Evolutionary conservation across 768 basidiomycete genomes (phyloP), one percentile per base, ranked within the genome.

Genomic region (Gymnopilus dilepis): DNA sequence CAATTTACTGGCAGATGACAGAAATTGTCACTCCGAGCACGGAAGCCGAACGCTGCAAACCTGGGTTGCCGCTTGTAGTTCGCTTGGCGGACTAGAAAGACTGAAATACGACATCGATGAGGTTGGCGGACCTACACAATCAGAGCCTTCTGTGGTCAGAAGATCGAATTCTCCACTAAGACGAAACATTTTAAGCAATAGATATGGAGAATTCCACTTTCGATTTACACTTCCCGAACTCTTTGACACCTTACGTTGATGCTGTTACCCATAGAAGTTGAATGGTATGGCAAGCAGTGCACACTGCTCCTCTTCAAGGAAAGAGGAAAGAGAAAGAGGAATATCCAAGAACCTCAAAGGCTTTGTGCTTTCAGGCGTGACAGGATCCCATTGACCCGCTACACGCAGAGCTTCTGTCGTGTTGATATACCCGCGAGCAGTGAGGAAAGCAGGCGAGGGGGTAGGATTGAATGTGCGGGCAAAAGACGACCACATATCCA

Each of bases 401-500:
- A 69, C 41, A 13, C 62, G 60, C 6, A 79, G 65, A 12, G 69
- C 72, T 41, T 67, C 63, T 2, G 74, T 65, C 0, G 80, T 78
- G 17, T 66, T 73, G 2, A 72, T 69, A 70, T 78, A 83, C 3
- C 81, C 82, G 0, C 82, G 73, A 4, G 78, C 80, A 2, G 69
- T 62, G 21, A 84, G 77, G 68, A 79, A 83, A 0, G 69, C 73
- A 0, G 70, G 60, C 1, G 75, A 73, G 0, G 80, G 82, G 58
- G 82, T 84, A 4, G 83, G 83, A 57, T 84, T 70, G 64, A 75
- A 78, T 2, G 78, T 76, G 45, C 81, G 73, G 9, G 78, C 81
- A 64, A 83, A 84, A 6, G 79, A 70, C 0, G 78, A 71, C 84
- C 82, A 85, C 6, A 72, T 65, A 59, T 84, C 84, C 2, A 78